Evolutionary conservation across 2,329 filamentous ascomycete genomes (phyloP), one percentile per base, ranked within the genome.

Genomic region (Arachnomyces sp.): DNA sequence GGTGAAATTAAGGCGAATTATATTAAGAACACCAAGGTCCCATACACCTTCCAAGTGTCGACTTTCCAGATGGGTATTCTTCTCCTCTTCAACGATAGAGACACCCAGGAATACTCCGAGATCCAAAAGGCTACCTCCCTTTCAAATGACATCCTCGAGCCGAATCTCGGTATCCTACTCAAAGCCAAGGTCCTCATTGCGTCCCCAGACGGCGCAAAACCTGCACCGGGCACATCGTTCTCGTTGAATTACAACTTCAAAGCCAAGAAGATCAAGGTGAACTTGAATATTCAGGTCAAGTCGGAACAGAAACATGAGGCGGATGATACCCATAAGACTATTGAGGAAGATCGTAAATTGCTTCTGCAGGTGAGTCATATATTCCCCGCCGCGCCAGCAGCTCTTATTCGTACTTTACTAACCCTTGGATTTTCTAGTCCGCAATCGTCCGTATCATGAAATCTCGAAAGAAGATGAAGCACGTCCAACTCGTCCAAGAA

Each of bases 371-470:
- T 94, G 76, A 64, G 82, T 73, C 49, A 40, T 42, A 38, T 41
- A 34, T 12, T 17, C 12, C 31, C 31, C 46, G 5, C 39, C 30
- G 8, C 25, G 3, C 7, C 9, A 15, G 25, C 13, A 9, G 18
- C 49, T 42, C 31, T 31, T 47, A 42, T 44, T 46, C 67, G 58
- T 67, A 48, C 29, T 12, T 34, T 45, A 32, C 47, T 52, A 44
- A 52, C 39, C 38, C 11, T 32, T 46, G 15, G 16, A 16, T 43
- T 3, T 37, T 41, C 7, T 50, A 98, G 90, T 96, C 92, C 47
- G 89, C 90, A 16, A 96, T 98, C 63, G 92, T 98, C 42, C 86
- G 92, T 57, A 95, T 98, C 70, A 98, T 98, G 92, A 98, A 98
- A 72, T 93, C 90, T 3, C 83, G 92, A 45, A 96, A 98, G 79